phyloP scores from a whole-genome alignment of 108 stramenopile species.

The Cyclostephanos invisitatus region DNA sequence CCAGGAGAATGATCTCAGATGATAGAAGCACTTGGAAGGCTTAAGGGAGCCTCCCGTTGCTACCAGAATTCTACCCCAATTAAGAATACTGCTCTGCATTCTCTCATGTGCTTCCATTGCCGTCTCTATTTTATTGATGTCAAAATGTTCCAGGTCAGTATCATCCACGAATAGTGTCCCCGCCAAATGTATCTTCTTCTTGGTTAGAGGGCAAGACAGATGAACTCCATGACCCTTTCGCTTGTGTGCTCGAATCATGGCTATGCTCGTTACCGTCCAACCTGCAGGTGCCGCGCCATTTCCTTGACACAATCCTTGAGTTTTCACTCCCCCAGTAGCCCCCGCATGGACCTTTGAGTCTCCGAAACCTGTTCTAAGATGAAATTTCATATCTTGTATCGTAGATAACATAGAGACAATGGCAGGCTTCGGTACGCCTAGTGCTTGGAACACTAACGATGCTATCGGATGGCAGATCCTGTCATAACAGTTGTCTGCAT shows the following conservation, averaged over 20 bases:
- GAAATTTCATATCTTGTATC: no score
- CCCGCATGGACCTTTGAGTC: slow-evolving; percentile 9
- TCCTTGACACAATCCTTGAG: slow-evolving; percentile 39
- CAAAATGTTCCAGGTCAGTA: slow-evolving; percentile 18
- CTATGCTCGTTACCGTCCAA: slow-evolving; percentile 37
- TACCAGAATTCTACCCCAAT: not conserved
- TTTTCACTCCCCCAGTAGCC: not conserved
- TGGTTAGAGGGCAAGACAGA: slow-evolving; percentile 2
- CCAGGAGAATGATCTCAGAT: not conserved
- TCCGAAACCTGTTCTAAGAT: slow-evolving; percentile 16
- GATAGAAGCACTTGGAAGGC: slow-evolving; percentile 3
- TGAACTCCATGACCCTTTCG: slow-evolving; percentile 12
- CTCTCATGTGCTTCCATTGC: not conserved
- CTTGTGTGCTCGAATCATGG: slow-evolving; percentile 20
- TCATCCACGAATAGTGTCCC: slow-evolving; percentile 41
- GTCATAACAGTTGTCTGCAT: no score
- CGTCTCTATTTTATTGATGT: not conserved
- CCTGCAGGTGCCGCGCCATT: slow-evolving; percentile 42
- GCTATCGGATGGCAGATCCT: no score
- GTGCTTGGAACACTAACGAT: no score
- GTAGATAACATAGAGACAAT: no score
- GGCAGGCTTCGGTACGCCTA: no score
- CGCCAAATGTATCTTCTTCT: not conserved
- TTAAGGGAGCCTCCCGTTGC: not conserved
- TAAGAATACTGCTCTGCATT: not conserved